Evolutionary conservation across 2,329 filamentous ascomycete species (phyloP).

Genomic region (Pseudocercospora cruenta): DNA sequence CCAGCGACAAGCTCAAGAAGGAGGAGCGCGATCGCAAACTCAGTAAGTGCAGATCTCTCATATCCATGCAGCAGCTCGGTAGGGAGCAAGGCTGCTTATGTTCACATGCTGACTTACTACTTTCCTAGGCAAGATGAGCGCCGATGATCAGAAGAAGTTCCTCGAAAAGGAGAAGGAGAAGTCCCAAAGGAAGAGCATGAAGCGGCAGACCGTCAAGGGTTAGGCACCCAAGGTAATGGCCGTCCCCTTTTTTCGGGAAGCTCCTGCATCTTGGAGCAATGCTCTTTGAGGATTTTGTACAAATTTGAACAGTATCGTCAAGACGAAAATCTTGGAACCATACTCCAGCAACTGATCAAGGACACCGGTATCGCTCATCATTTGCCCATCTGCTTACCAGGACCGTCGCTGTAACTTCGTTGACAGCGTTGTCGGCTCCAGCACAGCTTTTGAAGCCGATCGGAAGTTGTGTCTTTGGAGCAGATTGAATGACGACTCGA

Average conservation of each 20-base stretch:
- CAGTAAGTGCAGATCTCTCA: conserved; percentile 46
- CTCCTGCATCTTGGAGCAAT: background rate
- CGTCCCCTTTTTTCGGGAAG: background rate
- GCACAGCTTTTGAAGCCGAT: background rate
- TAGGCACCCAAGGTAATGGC: background rate
- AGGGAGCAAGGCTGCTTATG: background rate
- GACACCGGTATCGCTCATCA: background rate
- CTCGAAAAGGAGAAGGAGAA: conserved; percentile 86
- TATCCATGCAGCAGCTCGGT: background rate
- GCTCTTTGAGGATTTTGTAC: background rate
- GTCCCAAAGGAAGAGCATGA: conserved; percentile 62
- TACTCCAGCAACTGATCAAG: background rate
- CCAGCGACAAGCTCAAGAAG: conserved; percentile 68
- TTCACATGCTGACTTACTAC: background rate
- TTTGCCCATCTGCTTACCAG: background rate
- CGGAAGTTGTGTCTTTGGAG: background rate
- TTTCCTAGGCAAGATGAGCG: conserved; percentile 58
- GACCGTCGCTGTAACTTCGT: background rate
- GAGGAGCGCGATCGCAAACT: conserved; percentile 74
- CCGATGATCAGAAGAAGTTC: conserved; percentile 57
- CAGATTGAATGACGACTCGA: background rate
- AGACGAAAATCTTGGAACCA: background rate
- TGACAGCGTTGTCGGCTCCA: background rate
- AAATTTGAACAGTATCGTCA: background rate
- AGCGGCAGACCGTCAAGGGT: conserved; percentile 57